Evolutionary conservation across 2,329 filamentous ascomycete species (phyloP).

Genomic region (Zarea fungicola): DNA sequence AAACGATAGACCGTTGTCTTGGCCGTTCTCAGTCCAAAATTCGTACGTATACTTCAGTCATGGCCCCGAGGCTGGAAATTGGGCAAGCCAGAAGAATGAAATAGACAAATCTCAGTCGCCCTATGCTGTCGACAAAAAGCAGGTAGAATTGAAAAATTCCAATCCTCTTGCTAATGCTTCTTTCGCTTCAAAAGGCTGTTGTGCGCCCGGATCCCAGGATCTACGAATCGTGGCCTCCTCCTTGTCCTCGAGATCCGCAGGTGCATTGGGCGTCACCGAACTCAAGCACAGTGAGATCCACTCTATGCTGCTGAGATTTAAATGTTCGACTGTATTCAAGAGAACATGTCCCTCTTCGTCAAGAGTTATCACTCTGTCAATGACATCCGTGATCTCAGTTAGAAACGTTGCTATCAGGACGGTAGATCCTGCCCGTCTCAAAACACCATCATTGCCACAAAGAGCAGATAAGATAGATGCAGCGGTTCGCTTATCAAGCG

Average conservation of each 20-base stretch:
- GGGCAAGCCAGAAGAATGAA: not conserved
- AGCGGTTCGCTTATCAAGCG: not conserved
- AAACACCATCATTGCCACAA: not conserved
- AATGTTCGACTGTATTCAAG: not conserved
- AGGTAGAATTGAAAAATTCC: not conserved
- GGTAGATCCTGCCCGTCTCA: not conserved
- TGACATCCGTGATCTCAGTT: not conserved
- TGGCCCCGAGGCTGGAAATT: too few relatives aligned
- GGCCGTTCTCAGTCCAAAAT: not conserved
- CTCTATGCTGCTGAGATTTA: not conserved
- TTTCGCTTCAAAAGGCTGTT: not conserved
- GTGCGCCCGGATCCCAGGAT: not conserved
- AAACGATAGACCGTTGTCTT: not conserved
- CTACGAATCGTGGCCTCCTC: not conserved
- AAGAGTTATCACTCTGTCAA: not conserved
- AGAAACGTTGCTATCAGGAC: not conserved
- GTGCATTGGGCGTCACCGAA: not conserved
- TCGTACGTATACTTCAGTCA: not conserved
- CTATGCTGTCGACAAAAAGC: constrained; percentile 7
- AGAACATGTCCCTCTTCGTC: not conserved
- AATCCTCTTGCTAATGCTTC: not conserved
- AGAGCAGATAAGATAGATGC: not conserved
- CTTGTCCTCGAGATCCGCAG: not conserved
- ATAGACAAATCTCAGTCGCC: not conserved
- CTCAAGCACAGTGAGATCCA: not conserved